phyloP scores from a whole-genome alignment of 257 asterid species.

The Cinchona pubescens region DNA sequence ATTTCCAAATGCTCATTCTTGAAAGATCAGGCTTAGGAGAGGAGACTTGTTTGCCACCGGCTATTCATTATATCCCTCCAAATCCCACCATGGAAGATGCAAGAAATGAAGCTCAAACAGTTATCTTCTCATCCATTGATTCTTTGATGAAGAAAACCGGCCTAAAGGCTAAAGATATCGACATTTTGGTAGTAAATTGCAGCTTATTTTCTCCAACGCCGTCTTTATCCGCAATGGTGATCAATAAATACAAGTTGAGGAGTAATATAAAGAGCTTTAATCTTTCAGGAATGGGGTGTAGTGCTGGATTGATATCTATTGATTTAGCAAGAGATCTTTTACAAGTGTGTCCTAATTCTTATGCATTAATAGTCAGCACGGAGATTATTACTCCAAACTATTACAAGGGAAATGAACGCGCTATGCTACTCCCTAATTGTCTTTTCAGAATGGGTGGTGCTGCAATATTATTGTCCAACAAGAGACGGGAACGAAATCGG shows the following conservation, averaged over 20 bases:
- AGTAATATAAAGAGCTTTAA: constrained; percentile 67
- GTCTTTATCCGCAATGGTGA: constrained; percentile 76
- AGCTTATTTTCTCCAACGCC: constrained; percentile 88
- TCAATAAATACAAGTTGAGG: constrained; percentile 65
- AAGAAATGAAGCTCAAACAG: constrained; percentile 60
- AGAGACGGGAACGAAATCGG: constrained; percentile 46
- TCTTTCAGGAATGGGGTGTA: constrained; percentile 90
- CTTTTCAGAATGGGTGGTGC: constrained; percentile 85
- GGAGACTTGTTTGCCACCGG: constrained; percentile 75
- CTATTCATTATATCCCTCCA: constrained; percentile 78
- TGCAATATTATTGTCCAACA: constrained; percentile 69
- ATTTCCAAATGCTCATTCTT: constrained; percentile 80
- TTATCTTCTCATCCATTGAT: constrained; percentile 68
- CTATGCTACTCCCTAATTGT: constrained; percentile 87
- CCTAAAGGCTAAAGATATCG: constrained; percentile 62
- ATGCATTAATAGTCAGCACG: constrained; percentile 63
- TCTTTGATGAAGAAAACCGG: constrained; percentile 52
- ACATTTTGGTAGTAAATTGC: constrained; percentile 68
- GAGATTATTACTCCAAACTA: constrained; percentile 83
- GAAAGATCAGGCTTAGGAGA: constrained; percentile 89
- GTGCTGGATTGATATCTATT: constrained; percentile 76
- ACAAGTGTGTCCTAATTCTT: constrained; percentile 62
- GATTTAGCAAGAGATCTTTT: constrained; percentile 74
- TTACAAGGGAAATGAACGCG: constrained; percentile 78
- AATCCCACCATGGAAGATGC: constrained; percentile 80